These are phyloP conservation scores for Selaginella tamariscina DNA, from an alignment of 75 land plant species.

Conservation along the genomic window DNA sequence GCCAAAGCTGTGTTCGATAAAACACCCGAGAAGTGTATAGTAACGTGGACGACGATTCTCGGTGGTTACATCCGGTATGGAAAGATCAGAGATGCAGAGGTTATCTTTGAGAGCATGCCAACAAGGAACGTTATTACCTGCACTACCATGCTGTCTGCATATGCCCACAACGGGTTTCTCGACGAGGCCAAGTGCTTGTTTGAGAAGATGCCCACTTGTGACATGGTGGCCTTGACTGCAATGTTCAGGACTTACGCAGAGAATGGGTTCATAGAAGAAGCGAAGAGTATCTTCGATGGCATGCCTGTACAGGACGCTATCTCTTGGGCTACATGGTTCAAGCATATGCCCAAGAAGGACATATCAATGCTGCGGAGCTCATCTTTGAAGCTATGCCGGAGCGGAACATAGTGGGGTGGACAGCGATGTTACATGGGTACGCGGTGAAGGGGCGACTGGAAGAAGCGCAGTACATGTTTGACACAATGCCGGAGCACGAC, in stretches of 20 bases:
- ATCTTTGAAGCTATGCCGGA: background rate
- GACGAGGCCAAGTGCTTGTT: background rate
- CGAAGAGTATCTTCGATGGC: background rate
- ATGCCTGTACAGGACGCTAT: background rate
- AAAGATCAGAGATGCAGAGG: background rate
- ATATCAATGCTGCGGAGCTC: background rate
- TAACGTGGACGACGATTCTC: constrained; percentile 2
- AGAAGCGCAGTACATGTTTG: background rate
- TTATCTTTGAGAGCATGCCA: background rate
- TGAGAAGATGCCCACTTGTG: background rate
- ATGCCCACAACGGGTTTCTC: background rate
- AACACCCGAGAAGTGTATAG: background rate
- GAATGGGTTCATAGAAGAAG: background rate
- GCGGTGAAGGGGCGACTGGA: background rate
- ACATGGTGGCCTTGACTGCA: background rate
- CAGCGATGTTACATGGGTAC: background rate
- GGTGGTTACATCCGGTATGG: background rate
- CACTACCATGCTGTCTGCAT: background rate
- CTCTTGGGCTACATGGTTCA: background rate
- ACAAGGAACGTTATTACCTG: background rate
- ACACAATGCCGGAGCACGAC: background rate
- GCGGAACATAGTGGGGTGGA: background rate
- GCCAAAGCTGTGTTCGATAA: background rate
- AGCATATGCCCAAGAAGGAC: background rate
- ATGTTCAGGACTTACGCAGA: background rate